Base-by-base conservation (phyloP, 2,329 filamentous ascomycete species). In the Huntiella savannae region DNA sequence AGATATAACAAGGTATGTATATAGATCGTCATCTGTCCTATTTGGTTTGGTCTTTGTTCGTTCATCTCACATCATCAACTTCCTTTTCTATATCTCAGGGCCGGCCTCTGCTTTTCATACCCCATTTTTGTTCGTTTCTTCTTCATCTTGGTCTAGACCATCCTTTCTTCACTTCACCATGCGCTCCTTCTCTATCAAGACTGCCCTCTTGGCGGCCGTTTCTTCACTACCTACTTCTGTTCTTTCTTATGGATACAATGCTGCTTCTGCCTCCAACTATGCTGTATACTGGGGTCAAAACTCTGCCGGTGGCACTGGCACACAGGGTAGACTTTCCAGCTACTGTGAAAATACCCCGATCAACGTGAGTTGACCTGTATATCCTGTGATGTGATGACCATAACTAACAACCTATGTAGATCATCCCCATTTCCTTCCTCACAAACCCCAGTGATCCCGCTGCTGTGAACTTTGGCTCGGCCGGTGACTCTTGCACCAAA, bases 201-300 rank as follows among this genome's bases (percentile, higher is more conserved):
- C 22, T 28, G 22, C 22, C 22, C 7, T 28, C 2, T 15, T 48
- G 28, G 28, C 41, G 4, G 45, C 33, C 3, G 16, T 47, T 43
- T 33, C 45, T 35, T 40, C 52, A 13, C 49, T 58, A 13, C 59
- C 62, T 4, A 49, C 55, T 2, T 59, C 53, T 13, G 51, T 28
- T 28, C 22, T 28, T 28, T 59, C 33, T 15, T 66, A 64, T 15
- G 65, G 62, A 10, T 69, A 73, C 53, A 60, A 67, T 50, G 50
- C 69, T 4, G 55, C 54, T 1, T 54, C 54, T 1, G 54, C 56
- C 2, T 63, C 58, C 43, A 81, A 79, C 53, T 56, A 82, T 46
- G 75, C 70, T 19, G 64, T 80, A 1, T 82, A 82, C 58, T 82
- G 77, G 77, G 78, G 76, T 63, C 59, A 54, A 59, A 46, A 46